Conservation (phyloP, 2,329 filamentous ascomycete species). For the Aspergillus tubingensis region DNA sequence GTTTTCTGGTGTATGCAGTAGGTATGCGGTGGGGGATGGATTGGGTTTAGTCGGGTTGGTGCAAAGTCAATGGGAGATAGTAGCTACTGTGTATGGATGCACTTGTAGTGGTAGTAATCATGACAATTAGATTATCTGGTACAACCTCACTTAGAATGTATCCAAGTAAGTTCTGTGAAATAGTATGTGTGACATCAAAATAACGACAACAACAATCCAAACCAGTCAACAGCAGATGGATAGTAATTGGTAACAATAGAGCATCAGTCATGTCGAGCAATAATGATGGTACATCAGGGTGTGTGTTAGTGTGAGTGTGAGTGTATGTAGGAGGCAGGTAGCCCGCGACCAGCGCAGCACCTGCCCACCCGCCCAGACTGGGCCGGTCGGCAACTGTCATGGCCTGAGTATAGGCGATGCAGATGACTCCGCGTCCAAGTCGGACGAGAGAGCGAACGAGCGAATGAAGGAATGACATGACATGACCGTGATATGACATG, state of each 20-base stretch:
- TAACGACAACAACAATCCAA: neutral
- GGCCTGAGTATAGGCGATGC: neutral
- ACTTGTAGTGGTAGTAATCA: neutral
- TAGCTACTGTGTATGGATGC: neutral
- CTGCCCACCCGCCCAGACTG: neutral
- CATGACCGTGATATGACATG: conserved; percentile 15
- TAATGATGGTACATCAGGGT: neutral
- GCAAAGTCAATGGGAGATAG: neutral
- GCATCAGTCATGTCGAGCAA: conserved; percentile 6
- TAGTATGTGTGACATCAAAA: neutral
- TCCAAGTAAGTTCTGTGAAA: neutral
- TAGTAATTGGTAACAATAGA: neutral
- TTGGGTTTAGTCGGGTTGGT: neutral
- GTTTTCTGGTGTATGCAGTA: neutral
- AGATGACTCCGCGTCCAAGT: neutral
- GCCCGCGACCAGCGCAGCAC: conserved; percentile 6
- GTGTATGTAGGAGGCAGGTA: too few relatives aligned
- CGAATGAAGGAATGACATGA: conserved; percentile 24
- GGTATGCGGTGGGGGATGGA: neutral
- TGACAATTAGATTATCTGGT: neutral
- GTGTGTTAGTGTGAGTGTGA: neutral
- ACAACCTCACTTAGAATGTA: neutral
- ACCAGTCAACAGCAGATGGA: neutral
- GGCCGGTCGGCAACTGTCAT: conserved; percentile 4
- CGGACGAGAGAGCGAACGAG: neutral